Base-by-base conservation (phyloP, 2,329 filamentous ascomycete species). In the Aureobasidium sp. region DNA sequence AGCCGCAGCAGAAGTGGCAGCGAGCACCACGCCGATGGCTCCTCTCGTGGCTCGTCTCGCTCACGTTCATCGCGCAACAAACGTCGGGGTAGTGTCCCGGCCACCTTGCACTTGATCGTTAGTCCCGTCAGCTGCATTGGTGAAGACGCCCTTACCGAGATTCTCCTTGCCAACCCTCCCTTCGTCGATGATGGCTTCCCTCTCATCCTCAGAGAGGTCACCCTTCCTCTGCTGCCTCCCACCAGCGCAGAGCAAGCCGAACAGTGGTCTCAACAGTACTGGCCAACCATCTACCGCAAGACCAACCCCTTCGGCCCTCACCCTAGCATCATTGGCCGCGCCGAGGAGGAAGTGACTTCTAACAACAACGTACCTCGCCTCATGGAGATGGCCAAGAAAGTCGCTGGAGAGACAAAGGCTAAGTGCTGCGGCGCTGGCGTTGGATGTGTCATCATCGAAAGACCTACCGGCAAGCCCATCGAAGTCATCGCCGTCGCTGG, bases 251-350 rank as follows among this genome's bases (percentile, higher is more conserved):
- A 87, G 42, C 89, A 93, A 72, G 89, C 90, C 9, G 83, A 82
- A 30, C 78, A 84, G 71, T 94, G 89, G 89, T 87, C 85, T 30
- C 78, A 82, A 37, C 81, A 86, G 67, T 93, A 90, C 73, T 95
- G 90, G 90, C 90, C 90, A 13, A 88, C 87, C 1, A 84, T 92
- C 53, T 95, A 94, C 76, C 87, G 90, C 65, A 91, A 91, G 77
- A 92, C 88, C 66, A 94, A 94, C 70, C 90, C 90, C 2, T 89
- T 92, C 63, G 90, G 90, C 4, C 90, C 90, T 21, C 90, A 95
- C 70, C 90, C 90, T 64, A 85, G 85, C 69, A 83, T 89, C 70
- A 84, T 93, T 61, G 78, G 82, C 45, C 85, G 87, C 63, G 85
- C 87, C 32, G 86, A 87, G 42, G 82, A 85, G 13, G 86, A 90